phyloP scores from a whole-genome alignment of 2,329 filamentous ascomycete species.

The Chalaropsis ovoidea region DNA sequence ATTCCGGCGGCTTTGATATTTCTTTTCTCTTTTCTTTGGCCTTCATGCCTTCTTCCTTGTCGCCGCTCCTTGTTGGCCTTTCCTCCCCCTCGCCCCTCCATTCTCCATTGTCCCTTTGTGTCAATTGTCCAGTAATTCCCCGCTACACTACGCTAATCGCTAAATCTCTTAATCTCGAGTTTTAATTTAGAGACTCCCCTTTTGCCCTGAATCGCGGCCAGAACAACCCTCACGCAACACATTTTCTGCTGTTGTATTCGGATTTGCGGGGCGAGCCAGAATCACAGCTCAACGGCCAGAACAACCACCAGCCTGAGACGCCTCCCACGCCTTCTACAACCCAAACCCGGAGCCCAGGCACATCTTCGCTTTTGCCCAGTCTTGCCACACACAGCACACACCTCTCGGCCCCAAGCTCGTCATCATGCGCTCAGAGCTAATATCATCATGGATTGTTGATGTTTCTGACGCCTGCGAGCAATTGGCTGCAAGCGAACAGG shows the following conservation, averaged over 20 bases:
- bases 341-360: slow-evolving; percentile 1
- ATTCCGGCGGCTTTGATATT: slow-evolving; percentile 1
- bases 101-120: slow-evolving; percentile 12
- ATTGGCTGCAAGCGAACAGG: slow-evolving; percentile 18
- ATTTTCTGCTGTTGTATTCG: background rate
- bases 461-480: slow-evolving; percentile 21
- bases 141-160: background rate
- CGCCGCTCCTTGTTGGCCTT: background rate
- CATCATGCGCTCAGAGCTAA: slow-evolving; percentile 23
- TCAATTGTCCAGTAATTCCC: slow-evolving; percentile 11
- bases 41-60: slow-evolving; percentile 5
- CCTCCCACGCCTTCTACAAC: background rate
- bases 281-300: background rate
- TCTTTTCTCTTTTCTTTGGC: background rate
- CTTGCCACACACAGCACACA: background rate
- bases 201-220: background rate
- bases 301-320: background rate
- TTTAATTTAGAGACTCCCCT: slow-evolving; percentile 5
- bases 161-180: background rate
- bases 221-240: background rate
- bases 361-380: background rate
- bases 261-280: slow-evolving; percentile 1
- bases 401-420: background rate
- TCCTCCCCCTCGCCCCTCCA: background rate
- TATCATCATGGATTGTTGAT: slow-evolving; percentile 22